These are phyloP conservation scores for Rosa multiflora DNA, from an alignment of 306 rosid species.

Conservation along the genomic window DNA sequence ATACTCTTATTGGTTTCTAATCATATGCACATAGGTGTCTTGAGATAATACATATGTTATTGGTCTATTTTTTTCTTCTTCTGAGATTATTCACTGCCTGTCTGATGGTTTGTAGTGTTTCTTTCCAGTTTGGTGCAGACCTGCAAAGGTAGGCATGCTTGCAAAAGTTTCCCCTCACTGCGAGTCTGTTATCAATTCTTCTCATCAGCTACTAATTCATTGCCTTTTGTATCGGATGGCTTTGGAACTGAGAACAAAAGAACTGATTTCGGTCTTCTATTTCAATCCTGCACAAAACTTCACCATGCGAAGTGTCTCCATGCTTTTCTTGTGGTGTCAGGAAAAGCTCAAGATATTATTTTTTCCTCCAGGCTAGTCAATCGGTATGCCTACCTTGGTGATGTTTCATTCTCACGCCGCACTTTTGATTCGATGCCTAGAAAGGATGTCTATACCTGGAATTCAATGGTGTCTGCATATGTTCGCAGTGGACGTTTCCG, in stretches of 20 bases:
- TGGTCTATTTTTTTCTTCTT: not conserved
- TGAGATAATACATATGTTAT: not conserved
- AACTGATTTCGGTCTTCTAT: slow-evolving; percentile 28
- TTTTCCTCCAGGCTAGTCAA: slow-evolving; percentile 44
- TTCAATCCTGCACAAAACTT: slow-evolving; percentile 37
- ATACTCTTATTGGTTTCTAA: not conserved
- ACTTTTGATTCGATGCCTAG: slow-evolving; percentile 39
- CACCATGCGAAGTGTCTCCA: slow-evolving; percentile 44
- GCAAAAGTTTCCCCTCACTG: slow-evolving; percentile 19
- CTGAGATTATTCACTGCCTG: not conserved
- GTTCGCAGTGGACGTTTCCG: slow-evolving; percentile 35
- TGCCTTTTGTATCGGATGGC: slow-evolving; percentile 22
- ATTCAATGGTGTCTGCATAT: slow-evolving; percentile 55
- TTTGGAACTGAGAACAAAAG: slow-evolving; percentile 26
- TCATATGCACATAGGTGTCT: not conserved
- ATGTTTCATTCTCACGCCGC: slow-evolving; percentile 31
- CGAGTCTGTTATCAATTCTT: slow-evolving; percentile 29
- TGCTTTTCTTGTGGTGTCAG: slow-evolving; percentile 44
- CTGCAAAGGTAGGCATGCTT: slow-evolving; percentile 35
- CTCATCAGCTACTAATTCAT: slow-evolving; percentile 17
- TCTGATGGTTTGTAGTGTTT: slow-evolving; percentile 11
- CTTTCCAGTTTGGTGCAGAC: slow-evolving; percentile 36
- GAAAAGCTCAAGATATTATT: slow-evolving; percentile 36
- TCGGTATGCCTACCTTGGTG: slow-evolving; percentile 42
- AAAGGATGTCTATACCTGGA: slow-evolving; percentile 52